A percentile compares a stretch with the other conserved stretches of the same genome.
Evolutionary conservation across 1,284 basidiomycete genomes (phyloP).

Genomic region (Leccinum huronense): DNA sequence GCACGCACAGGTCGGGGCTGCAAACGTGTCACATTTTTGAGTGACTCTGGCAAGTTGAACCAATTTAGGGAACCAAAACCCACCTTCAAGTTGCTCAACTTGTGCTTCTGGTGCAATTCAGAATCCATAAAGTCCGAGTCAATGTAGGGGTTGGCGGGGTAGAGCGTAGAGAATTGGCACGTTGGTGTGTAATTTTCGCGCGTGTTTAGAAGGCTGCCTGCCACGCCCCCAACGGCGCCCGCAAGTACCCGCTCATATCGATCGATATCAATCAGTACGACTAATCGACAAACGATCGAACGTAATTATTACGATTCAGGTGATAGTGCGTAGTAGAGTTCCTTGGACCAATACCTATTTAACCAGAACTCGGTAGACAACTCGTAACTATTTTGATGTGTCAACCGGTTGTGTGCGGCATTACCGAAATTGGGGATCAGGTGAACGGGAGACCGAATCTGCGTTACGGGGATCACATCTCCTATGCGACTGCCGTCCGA

Average conservation of each 20-base stretch:
- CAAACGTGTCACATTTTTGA: background rate
- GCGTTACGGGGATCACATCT: background rate
- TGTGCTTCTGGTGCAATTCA: no score
- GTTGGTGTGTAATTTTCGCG: no score
- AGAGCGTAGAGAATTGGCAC: no score
- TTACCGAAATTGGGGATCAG: background rate
- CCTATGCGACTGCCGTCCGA: background rate
- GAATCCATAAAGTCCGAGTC: no score
- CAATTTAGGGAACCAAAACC: no score
- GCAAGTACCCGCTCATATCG: no score
- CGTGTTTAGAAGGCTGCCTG: no score
- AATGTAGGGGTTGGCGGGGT: no score
- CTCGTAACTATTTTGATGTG: background rate
- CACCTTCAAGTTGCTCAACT: no score
- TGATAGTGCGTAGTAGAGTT: background rate
- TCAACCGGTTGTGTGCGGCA: background rate
- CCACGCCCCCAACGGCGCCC: no score
- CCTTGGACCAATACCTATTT: background rate
- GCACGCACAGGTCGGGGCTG: background rate
- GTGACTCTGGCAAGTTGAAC: no score
- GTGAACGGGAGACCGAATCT: background rate
- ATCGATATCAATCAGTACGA: no score
- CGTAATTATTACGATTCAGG: background rate
- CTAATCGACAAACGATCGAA: background rate
- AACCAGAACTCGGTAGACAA: background rate